These are phyloP conservation scores for Venturia oleaginea DNA, from an alignment of 2,329 filamentous ascomycete species.

Conservation along the genomic window DNA sequence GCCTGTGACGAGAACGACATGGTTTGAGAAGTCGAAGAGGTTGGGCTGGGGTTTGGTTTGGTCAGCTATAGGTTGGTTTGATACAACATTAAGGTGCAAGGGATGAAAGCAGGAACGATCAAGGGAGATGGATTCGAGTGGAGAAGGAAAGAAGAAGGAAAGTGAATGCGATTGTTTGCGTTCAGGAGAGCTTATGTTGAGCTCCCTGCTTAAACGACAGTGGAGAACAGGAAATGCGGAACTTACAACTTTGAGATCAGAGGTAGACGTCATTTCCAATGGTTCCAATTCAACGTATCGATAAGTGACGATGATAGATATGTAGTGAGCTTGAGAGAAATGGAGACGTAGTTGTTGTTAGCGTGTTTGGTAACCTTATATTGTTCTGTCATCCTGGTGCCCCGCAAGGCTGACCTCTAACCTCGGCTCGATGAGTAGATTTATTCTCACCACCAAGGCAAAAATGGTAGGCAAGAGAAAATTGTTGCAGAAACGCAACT, in stretches of 20 bases:
- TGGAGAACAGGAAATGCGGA: neutral
- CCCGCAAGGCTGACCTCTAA: neutral
- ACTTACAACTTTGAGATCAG: neutral
- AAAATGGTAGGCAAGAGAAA: neutral
- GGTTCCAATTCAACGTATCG: neutral
- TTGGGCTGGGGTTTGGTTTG: neutral
- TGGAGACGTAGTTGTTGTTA: neutral
- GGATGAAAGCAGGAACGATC: too few relatives aligned
- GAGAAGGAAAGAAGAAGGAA: neutral
- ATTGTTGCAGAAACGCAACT: neutral
- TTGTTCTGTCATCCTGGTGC: neutral
- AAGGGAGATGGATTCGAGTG: too few relatives aligned
- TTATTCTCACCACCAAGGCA: neutral
- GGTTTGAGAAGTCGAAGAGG: constrained; percentile 28
- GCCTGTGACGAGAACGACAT: constrained; percentile 42
- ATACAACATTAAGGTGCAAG: neutral
- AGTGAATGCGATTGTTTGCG: neutral
- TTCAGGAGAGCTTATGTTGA: too few relatives aligned
- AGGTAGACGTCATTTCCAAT: neutral
- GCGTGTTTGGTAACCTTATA: neutral
- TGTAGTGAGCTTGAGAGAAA: neutral
- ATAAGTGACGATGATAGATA: neutral
- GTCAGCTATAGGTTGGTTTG: neutral
- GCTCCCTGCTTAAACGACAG: too few relatives aligned
- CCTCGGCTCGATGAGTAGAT: neutral